Evolutionary conservation across 202 grass and related monocot species (phyloP).

Genomic region (Elaeis oleifera): DNA sequence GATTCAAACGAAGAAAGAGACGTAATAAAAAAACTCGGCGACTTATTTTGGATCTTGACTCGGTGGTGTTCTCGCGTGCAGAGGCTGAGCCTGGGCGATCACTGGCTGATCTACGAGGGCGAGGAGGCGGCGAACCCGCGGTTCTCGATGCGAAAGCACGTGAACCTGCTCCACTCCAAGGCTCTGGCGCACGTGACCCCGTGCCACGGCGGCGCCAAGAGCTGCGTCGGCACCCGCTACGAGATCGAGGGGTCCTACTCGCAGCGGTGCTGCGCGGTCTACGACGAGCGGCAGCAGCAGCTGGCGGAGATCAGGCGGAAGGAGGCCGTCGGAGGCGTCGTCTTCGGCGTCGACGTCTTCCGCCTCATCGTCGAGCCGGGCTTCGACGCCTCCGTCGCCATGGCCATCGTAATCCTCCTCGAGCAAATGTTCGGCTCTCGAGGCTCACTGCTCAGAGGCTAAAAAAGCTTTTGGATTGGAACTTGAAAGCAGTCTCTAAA

Average conservation of each 20-base stretch:
- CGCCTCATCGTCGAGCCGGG: constrained; percentile 51
- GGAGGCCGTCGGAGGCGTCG: background rate
- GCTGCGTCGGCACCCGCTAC: background rate
- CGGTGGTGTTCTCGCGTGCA: constrained; percentile 19
- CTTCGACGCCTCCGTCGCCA: constrained; percentile 44
- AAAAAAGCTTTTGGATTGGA: too few species aligned
- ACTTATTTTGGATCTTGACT: constrained; percentile 1
- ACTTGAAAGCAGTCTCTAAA: too few species aligned
- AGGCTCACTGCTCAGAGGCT: constrained; percentile 31
- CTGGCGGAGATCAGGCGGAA: too few species aligned
- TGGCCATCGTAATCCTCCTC: constrained; percentile 74
- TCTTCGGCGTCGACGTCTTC: constrained; percentile 75
- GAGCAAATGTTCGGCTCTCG: constrained; percentile 56
- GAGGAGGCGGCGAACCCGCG: constrained; percentile 46
- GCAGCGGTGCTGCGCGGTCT: constrained; percentile 18
- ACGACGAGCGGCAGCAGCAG: too few species aligned
- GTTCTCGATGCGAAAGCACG: constrained; percentile 39
- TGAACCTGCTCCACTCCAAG: constrained; percentile 8
- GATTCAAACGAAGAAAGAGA: background rate
- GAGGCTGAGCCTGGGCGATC: constrained; percentile 58
- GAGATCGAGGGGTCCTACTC: constrained; percentile 9
- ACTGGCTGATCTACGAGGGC: constrained; percentile 64
- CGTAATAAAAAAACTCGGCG: background rate
- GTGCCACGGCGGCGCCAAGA: background rate
- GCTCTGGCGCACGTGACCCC: constrained; percentile 4